phyloP scores from a whole-genome alignment of 257 asterid genomes.

The Penstemon davidsonii region DNA sequence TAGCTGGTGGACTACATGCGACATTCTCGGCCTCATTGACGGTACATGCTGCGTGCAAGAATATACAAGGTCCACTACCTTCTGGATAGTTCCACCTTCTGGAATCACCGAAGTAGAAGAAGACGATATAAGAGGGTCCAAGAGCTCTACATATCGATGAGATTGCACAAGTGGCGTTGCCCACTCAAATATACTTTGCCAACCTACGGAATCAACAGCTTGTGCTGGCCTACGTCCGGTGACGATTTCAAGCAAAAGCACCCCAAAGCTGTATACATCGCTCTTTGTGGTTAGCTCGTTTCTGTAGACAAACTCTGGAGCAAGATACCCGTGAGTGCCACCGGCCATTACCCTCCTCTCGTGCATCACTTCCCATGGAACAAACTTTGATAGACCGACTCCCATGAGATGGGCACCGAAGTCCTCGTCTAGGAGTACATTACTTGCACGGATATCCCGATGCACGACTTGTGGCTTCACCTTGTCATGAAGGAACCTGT shows the following conservation, averaged over 20 bases:
- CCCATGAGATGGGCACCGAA: slow-evolving; percentile 96
- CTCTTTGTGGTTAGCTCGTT: slow-evolving; percentile 97
- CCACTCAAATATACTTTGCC: slow-evolving; percentile 99
- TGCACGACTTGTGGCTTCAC: slow-evolving; percentile 99
- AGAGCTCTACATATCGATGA: slow-evolving; percentile 75
- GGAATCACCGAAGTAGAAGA: slow-evolving; percentile 78
- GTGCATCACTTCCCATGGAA: slow-evolving; percentile 97
- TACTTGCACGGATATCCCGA: slow-evolving; percentile 88
- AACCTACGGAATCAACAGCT: slow-evolving; percentile 92
- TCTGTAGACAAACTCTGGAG: slow-evolving; percentile 93
- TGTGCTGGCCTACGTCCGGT: slow-evolving; percentile 96
- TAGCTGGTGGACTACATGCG: slow-evolving; percentile 94
- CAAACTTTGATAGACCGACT: slow-evolving; percentile 91
- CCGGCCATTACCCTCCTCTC: slow-evolving; percentile 97
- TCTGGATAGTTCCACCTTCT: slow-evolving; percentile 76
- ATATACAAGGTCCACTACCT: slow-evolving; percentile 92
- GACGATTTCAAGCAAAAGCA: slow-evolving; percentile 85
- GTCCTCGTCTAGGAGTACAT: slow-evolving; percentile 94
- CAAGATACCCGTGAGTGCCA: slow-evolving; percentile 98
- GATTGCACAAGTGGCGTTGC: slow-evolving; percentile 93
- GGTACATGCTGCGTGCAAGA: slow-evolving; percentile 98
- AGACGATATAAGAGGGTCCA: slow-evolving; percentile 78
- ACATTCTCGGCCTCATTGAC: slow-evolving; percentile 98
- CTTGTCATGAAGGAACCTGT: slow-evolving; percentile 95
- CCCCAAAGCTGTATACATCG: slow-evolving; percentile 99